Percentiles rank a stretch among this genome's conserved stretches.
phyloP scores from a whole-genome alignment of 2,329 filamentous ascomycete genomes.

The Nemania diffusa region DNA sequence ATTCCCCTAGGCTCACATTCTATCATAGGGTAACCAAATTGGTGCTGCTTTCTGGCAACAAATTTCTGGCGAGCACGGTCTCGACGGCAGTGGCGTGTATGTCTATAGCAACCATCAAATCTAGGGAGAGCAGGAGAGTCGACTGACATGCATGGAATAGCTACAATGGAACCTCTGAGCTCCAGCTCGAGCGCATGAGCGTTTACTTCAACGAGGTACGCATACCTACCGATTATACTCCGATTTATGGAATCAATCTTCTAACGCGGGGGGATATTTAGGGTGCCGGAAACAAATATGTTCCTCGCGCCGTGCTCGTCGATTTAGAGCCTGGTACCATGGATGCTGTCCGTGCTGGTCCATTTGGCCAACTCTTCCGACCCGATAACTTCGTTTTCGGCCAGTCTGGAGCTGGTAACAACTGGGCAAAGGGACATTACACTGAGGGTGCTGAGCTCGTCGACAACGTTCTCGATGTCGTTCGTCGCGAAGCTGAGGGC shows the following conservation, averaged over 20 bases:
- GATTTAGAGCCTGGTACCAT: slow-evolving; percentile 99
- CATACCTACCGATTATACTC: slow-evolving; percentile 8
- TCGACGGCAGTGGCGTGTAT: slow-evolving; percentile 96
- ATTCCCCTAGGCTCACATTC: slow-evolving; percentile 47
- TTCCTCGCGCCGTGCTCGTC: slow-evolving; percentile 98
- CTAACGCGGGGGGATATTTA: slow-evolving; percentile 54
- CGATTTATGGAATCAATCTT: neutral
- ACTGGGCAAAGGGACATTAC: slow-evolving; percentile 99
- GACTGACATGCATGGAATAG: slow-evolving; percentile 59
- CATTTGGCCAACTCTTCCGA: slow-evolving; percentile 98
- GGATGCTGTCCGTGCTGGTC: slow-evolving; percentile 98
- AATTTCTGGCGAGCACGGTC: slow-evolving; percentile 91
- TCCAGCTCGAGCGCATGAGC: slow-evolving; percentile 99
- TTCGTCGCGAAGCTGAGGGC: slow-evolving; percentile 97
- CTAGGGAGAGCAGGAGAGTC: neutral
- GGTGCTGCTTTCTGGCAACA: slow-evolving; percentile 99
- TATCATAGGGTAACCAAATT: slow-evolving; percentile 95
- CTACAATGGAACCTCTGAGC: slow-evolving; percentile 97
- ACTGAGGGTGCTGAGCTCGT: slow-evolving; percentile 99
- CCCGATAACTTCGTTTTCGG: slow-evolving; percentile 99
- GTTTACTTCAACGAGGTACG: slow-evolving; percentile 91
- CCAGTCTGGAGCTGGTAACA: slow-evolving; percentile 99
- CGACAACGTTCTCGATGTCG: slow-evolving; percentile 97
- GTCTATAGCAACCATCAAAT: slow-evolving; percentile 47
- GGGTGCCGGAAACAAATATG: slow-evolving; percentile 98